phyloP scores from a whole-genome alignment of 257 asterid species.

The Nemophila menziesii region DNA sequence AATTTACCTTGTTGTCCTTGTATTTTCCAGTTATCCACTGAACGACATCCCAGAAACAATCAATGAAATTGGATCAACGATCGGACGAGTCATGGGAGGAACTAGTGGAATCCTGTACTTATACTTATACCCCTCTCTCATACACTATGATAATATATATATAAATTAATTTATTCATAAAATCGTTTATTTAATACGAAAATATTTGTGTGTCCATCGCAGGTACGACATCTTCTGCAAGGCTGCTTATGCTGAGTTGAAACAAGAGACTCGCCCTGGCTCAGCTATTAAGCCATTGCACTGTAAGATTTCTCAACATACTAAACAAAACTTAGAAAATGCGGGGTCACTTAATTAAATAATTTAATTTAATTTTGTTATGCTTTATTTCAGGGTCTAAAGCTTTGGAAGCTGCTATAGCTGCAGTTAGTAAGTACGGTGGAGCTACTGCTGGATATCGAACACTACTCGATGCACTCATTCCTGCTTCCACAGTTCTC shows the following conservation, averaged over 20 bases:
- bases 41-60: slow-evolving; percentile 87
- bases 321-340: slow-evolving; percentile 5
- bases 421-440: slow-evolving; percentile 87
- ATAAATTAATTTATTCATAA: neutral
- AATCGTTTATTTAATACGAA: neutral
- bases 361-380: slow-evolving; percentile 2
- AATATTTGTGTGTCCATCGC: slow-evolving; percentile 9
- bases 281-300: slow-evolving; percentile 38
- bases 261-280: slow-evolving; percentile 30
- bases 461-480: slow-evolving; percentile 82
- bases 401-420: slow-evolving; percentile 83
- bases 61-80: slow-evolving; percentile 62
- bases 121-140: slow-evolving; percentile 4
- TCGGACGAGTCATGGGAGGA: slow-evolving; percentile 98
- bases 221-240: slow-evolving; percentile 80
- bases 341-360: slow-evolving; percentile 5
- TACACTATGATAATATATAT: neutral
- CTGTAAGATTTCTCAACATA: slow-evolving; percentile 40
- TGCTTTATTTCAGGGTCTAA: slow-evolving; percentile 64
- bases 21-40: slow-evolving; percentile 76
- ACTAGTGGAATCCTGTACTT: slow-evolving; percentile 93
- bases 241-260: slow-evolving; percentile 75
- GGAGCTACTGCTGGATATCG: slow-evolving; percentile 95
- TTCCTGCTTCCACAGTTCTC: slow-evolving; percentile 69
- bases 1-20: slow-evolving; percentile 7